Evolutionary conservation across 2,329 filamentous ascomycete genomes (phyloP), one percentile per base, ranked within the genome.

Genomic region (Penicillium hesseltinei): DNA sequence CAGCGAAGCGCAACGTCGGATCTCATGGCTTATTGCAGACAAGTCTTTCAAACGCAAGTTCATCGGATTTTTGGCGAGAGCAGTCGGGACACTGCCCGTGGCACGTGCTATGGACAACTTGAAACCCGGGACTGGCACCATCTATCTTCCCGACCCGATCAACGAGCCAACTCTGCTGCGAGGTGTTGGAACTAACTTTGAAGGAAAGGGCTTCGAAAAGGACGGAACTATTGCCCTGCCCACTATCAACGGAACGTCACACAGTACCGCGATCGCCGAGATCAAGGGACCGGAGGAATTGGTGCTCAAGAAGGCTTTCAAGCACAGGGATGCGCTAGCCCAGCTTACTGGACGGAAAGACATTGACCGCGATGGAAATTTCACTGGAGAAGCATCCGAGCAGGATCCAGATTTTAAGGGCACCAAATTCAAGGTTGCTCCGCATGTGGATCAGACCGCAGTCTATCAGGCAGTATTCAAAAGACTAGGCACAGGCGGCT

Each of bases 401-500:
- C 80, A 80, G 59, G 81, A 85, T 33, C 66, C 74, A 8, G 84
- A 84, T 11, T 96, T 89, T 70, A 71, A 87, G 67, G 93, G 94
- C 23, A 89, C 86, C 49, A 89, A 88, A 66, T 97, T 88, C 80
- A 94, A 94, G 77, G 81, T 92, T 44, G 92, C 93, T 2, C 93
- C 93, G 3, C 92, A 97, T 69, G 92, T 97, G 42, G 92, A 97
- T 73, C 93, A 97, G 78, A 92, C 88, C 31, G 85, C 91, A 66
- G 93, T 97, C 29, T 97, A 97, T 77, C 87, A 96, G 72, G 90
- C 91, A 21, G 93, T 99, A 17, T 97, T 97, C 75, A 84, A 88
- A 63, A 86, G 91, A 31, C 82, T 99, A 35, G 87, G 88, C 64
- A 83, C 84, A 39, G 92, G 91, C 46, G 93, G 92, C 19, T 96